Evolutionary conservation across 2,329 filamentous ascomycete species (phyloP).

Genomic region (Monosporascus ibericus): DNA sequence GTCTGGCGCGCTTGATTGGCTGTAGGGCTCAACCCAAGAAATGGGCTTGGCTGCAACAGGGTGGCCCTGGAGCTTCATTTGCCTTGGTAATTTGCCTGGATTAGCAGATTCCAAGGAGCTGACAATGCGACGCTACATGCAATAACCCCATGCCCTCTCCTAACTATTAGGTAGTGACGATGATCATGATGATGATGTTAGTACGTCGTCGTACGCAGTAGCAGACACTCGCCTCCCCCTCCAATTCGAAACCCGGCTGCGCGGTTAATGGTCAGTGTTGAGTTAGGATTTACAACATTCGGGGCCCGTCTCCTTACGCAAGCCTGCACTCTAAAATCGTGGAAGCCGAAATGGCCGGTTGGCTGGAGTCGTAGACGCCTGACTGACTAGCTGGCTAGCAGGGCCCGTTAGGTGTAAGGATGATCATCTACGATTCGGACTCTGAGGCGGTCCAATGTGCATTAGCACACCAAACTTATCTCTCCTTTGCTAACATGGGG

Average conservation of each 20-base stretch:
- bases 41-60: slow-evolving; percentile 20
- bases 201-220: too few species aligned
- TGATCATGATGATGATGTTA: too few species aligned
- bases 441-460: not conserved
- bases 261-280: too few species aligned
- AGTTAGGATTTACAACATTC: too few species aligned
- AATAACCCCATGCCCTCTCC: not conserved
- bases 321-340: not conserved
- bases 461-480: not conserved
- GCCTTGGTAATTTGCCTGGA: slow-evolving; percentile 19
- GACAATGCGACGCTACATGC: slow-evolving; percentile 21
- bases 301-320: too few species aligned
- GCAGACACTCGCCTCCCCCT: too few species aligned
- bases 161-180: too few species aligned
- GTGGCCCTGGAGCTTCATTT: slow-evolving; percentile 13
- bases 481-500: not conserved
- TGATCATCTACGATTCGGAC: not conserved
- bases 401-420: not conserved
- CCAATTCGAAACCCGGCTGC: too few species aligned
- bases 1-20: slow-evolving; percentile 30
- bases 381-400: not conserved
- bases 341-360: not conserved
- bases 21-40: slow-evolving; percentile 12
- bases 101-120: slow-evolving; percentile 20
- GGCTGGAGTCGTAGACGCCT: not conserved